Percentiles rank a stretch among this genome's conserved stretches.
phyloP scores from a whole-genome alignment of 345 rosid species.

The Punica granatum region DNA sequence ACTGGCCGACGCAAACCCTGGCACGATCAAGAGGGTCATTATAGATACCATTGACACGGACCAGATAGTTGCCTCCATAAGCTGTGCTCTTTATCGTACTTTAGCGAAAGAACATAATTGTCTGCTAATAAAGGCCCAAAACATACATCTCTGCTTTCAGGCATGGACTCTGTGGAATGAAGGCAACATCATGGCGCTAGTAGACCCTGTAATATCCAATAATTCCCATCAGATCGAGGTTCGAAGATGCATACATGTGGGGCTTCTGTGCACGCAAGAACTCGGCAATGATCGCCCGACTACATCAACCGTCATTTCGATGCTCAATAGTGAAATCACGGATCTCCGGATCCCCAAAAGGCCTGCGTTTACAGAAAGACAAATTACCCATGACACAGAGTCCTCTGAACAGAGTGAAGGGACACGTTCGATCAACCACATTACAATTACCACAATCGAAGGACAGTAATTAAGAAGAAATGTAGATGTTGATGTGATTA shows the following conservation, averaged over 20 bases:
- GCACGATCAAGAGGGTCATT: no score
- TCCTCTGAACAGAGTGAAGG: neutral
- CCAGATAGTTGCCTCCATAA: no score
- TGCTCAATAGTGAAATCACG: constrained; percentile 20
- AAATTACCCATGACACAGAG: neutral
- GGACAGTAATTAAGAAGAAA: constrained; percentile 4
- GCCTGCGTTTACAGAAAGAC: constrained; percentile 15
- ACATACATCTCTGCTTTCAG: neutral
- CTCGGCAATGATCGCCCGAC: constrained; percentile 25
- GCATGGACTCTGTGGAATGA: constrained; percentile 22
- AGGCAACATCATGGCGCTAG: constrained; percentile 5
- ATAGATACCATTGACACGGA: no score
- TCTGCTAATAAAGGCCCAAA: no score
- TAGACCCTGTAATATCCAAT: constrained; percentile 5
- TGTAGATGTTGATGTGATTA: no score
- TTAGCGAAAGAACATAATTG: no score
- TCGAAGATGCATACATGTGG: constrained; percentile 12
- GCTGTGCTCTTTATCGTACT: no score
- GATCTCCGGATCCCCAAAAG: constrained; percentile 15
- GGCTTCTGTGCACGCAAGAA: constrained; percentile 19
- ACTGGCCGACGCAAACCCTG: no score
- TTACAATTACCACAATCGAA: constrained; percentile 5
- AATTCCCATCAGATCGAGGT: constrained; percentile 3
- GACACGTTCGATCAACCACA: neutral
- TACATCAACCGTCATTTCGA: constrained; percentile 16